Base-by-base conservation (phyloP, 805 yeast genomes). In the Ogataea pini region DNA sequence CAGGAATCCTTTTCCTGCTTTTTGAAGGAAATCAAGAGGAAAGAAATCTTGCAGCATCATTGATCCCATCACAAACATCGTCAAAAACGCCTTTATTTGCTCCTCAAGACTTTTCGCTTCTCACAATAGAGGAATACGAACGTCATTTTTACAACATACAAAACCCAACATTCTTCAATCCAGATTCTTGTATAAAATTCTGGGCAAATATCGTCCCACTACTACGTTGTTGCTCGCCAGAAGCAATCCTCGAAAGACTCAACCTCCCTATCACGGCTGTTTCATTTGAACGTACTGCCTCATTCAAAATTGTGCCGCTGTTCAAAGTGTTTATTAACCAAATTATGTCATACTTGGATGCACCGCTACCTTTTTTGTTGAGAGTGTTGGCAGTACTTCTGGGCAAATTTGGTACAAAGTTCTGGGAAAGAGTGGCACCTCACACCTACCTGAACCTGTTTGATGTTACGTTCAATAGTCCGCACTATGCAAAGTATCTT, bases 351-450 rank as follows among this genome's bases (percentile, higher is more conserved):
- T 68, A 63, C 25, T 63, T 76, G n/a, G 69, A 72, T 31, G 59
- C 59, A 5, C 79, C 85, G 1, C 58, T 85, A 27, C 85, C 86
- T 0, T 65, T 74, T 14, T 62, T 85, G 3, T 65, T 89, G n/a
- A 69, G 79, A 47, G 77, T 79, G 2, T 71, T 86, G 28, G 59
- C 71, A 12, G 50, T 71, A 7, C 62, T 83, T 1, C 62, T 86
- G 19, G 50, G 55, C 2, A 69, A 69, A 34, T 68, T 80, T 9
- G 75, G 72, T 7, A 16, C 58, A 0, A 67, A 69, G 3, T 78
- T 83, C 49, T 88, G 94, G 92, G 57, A 62, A 0, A 55, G 67
- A 20, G 72, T 82, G 3, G 68, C 76, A 1, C 88, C 87, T 0
- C 68, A 60, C 47, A 76, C 70, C 50, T 77, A 78, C 2, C 78